phyloP scores from a whole-genome alignment of 1,284 basidiomycete genomes.

The Agroathelia rolfsii region DNA sequence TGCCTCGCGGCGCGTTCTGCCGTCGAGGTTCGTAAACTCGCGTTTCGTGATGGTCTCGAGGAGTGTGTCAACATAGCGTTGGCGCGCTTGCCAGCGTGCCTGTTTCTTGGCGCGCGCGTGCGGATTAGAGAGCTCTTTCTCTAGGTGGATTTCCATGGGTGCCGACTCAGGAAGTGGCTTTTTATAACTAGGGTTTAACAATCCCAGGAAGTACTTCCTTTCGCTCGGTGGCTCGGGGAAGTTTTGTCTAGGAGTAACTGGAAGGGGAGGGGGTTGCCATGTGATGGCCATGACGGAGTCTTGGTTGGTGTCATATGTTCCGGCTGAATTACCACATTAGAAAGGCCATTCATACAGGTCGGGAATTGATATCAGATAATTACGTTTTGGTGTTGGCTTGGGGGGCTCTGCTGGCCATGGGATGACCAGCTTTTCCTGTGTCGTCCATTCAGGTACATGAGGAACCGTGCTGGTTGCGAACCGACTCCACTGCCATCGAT shows the following conservation, averaged over 20 bases:
- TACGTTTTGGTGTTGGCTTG: conserved; percentile 38
- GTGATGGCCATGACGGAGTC: conserved; percentile 55
- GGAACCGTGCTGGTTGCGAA: conserved; percentile 58
- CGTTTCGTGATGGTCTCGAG: conserved; percentile 41
- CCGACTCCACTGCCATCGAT: conserved; percentile 54
- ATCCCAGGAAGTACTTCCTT: conserved; percentile 45
- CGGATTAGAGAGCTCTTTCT: conserved; percentile 65
- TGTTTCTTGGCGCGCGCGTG: conserved; percentile 74
- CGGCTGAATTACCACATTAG: conserved; percentile 27
- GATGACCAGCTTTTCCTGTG: conserved; percentile 32
- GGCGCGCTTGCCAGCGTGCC: conserved; percentile 55
- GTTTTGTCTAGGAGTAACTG: conserved; percentile 25
- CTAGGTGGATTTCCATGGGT: conserved; percentile 56
- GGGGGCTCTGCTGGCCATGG: conserved; percentile 50
- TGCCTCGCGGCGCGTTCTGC: conserved; percentile 48
- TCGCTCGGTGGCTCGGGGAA: conserved; percentile 38
- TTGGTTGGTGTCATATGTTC: conserved; percentile 46
- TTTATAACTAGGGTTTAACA: conserved; percentile 37
- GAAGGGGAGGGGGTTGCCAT: conserved; percentile 49
- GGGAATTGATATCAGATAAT: conserved; percentile 15
- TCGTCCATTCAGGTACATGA: conserved; percentile 31
- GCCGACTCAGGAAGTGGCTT: conserved; percentile 35
- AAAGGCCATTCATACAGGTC: conserved; percentile 4
- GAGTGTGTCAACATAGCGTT: conserved; percentile 35
- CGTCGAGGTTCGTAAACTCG: conserved; percentile 46